A percentile compares a stretch with the other conserved stretches of the same genome.
These are phyloP conservation scores for Graphilbum fragrans DNA, from an alignment of 2,329 filamentous ascomycete genomes.

Conservation along the genomic window DNA sequence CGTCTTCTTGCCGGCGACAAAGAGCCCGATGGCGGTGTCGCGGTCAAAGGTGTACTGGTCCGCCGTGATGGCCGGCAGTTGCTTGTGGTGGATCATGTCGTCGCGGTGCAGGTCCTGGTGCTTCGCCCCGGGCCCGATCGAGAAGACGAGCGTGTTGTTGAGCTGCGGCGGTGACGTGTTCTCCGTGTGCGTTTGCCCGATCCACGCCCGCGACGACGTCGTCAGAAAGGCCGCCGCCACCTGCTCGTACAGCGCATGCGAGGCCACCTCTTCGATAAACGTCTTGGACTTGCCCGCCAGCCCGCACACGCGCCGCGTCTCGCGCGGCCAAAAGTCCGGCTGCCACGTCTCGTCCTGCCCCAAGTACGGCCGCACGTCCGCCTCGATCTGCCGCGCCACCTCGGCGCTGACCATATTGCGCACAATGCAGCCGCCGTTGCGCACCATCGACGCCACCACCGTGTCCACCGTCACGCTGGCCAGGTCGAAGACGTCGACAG, in stretches of 20 bases:
- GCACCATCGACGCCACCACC: background rate
- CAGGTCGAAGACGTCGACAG: conserved; percentile 18
- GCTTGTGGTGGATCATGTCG: conserved; percentile 15
- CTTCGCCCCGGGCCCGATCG: conserved; percentile 12
- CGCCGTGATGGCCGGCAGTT: conserved; percentile 1
- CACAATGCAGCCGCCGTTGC: background rate
- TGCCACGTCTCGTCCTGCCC: conserved; percentile 2
- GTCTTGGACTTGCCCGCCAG: no score
- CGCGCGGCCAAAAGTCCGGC: conserved; percentile 2
- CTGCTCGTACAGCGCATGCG: no score
- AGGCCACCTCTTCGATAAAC: no score
- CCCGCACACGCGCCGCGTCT: background rate
- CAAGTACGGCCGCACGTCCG: conserved; percentile 1
- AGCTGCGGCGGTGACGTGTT: conserved; percentile 11
- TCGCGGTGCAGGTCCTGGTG: conserved; percentile 14
- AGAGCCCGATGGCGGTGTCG: conserved; percentile 17
- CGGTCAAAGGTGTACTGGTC: conserved; percentile 8
- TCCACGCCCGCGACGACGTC: background rate
- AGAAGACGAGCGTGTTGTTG: conserved; percentile 18
- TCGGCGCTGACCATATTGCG: background rate
- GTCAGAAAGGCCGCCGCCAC: no score
- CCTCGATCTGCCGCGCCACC: background rate
- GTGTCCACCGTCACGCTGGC: background rate
- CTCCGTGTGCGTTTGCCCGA: no score
- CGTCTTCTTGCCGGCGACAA: conserved; percentile 18